A percentile compares a stretch with the other conserved stretches of the same genome.
These are phyloP conservation scores for Tetrapyrgos nigripes DNA, from an alignment of 1,284 basidiomycete species.

Conservation along the genomic window DNA sequence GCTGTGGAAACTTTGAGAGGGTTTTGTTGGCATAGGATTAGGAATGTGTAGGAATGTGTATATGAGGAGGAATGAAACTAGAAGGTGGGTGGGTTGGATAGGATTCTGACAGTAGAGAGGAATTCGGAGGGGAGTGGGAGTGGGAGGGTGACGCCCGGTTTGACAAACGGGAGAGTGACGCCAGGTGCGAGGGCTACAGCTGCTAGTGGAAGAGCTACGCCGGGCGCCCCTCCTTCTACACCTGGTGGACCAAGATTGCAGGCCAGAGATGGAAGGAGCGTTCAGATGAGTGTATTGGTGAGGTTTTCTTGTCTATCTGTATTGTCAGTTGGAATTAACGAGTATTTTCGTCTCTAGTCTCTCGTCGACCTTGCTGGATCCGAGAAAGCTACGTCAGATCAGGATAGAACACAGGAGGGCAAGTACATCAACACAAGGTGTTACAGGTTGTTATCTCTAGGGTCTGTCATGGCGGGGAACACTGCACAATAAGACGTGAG, in stretches of 20 bases:
- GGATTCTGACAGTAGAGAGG: no score
- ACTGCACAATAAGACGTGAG: slow-evolving; percentile 74
- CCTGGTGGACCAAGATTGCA: slow-evolving; percentile 71
- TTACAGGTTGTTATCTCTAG: slow-evolving; percentile 83
- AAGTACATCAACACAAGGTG: slow-evolving; percentile 94
- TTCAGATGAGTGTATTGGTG: slow-evolving; percentile 83
- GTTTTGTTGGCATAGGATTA: no score
- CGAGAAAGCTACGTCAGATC: slow-evolving; percentile 94
- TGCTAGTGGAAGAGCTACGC: no score
- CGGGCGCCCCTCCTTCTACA: slow-evolving; percentile 6
- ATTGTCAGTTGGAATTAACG: not conserved
- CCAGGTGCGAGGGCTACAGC: no score
- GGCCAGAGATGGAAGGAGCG: slow-evolving; percentile 73
- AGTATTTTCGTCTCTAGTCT: slow-evolving; percentile 61
- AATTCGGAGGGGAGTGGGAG: slow-evolving; percentile 18
- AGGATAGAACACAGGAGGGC: slow-evolving; percentile 90
- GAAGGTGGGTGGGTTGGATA: no score
- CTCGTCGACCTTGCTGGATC: slow-evolving; percentile 97
- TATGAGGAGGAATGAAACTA: no score
- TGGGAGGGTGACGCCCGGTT: slow-evolving; percentile 6
- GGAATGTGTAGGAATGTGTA: no score
- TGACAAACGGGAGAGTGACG: no score
- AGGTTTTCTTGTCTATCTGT: slow-evolving; percentile 27
- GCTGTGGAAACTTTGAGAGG: not conserved
- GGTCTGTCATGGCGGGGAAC: slow-evolving; percentile 91